These are phyloP conservation scores for Passiflora organensis DNA, from an alignment of 345 rosid genomes.

Conservation along the genomic window DNA sequence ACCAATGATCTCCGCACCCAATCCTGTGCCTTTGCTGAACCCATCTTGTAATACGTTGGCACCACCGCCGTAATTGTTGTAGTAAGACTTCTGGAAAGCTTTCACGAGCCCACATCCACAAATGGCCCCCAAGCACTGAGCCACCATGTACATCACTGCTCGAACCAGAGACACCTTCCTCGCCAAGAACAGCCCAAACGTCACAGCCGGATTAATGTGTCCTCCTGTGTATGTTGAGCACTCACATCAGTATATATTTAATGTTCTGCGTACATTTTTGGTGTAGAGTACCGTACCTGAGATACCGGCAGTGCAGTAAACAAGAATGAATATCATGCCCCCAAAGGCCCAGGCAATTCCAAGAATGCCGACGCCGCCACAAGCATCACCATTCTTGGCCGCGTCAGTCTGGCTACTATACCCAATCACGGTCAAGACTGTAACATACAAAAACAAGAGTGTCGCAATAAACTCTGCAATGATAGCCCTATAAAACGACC, in stretches of 20 bases:
- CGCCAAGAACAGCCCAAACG: constrained; percentile 38
- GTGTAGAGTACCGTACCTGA: no score
- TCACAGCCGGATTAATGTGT: constrained; percentile 43
- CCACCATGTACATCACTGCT: constrained; percentile 37
- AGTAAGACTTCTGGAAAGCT: constrained; percentile 37
- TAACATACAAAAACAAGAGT: constrained; percentile 36
- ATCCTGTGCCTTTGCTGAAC: constrained; percentile 39
- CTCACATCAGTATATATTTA: no score
- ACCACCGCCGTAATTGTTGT: constrained; percentile 34
- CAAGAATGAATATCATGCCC: constrained; percentile 46
- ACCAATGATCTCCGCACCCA: constrained; percentile 44
- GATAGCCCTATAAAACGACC: constrained; percentile 41
- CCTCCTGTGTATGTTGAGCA: constrained; percentile 25
- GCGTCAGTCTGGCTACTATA: constrained; percentile 32
- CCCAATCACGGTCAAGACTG: constrained; percentile 39
- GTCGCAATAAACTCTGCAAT: constrained; percentile 46
- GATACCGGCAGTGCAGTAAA: constrained; percentile 47
- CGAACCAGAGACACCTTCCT: constrained; percentile 43
- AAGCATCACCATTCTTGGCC: constrained; percentile 13
- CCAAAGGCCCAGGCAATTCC: constrained; percentile 49
- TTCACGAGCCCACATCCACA: constrained; percentile 46
- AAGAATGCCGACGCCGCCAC: constrained; percentile 38
- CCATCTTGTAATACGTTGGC: constrained; percentile 28
- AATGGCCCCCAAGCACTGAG: constrained; percentile 46
- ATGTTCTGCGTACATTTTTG: no score